Conservation (phyloP, 495 filamentous ascomycete species). For the Penicillium flavigenum region DNA sequence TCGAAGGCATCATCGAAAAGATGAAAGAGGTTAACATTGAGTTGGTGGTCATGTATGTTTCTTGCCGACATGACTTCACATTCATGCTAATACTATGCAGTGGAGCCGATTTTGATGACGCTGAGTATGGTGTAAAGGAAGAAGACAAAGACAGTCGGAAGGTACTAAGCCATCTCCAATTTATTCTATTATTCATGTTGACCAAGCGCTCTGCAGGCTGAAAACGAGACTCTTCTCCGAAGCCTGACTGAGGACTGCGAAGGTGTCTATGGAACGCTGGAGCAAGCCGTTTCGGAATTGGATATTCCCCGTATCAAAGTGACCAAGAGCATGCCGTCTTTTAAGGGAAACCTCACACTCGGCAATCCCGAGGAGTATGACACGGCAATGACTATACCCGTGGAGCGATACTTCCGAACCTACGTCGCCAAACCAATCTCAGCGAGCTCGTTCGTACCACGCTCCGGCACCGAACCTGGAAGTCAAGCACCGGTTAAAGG, state of each 20-base stretch:
- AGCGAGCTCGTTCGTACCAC: conserved; percentile 70
- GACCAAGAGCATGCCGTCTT: conserved; percentile 68
- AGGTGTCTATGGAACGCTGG: conserved; percentile 76
- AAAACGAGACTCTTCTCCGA: conserved; percentile 69
- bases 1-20: conserved; percentile 65
- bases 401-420: conserved; percentile 87
- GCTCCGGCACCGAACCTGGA: conserved; percentile 47
- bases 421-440: conserved; percentile 69
- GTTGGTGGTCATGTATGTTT: conserved; percentile 72
- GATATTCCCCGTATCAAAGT: conserved; percentile 75
- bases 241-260: conserved; percentile 61
- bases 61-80: background rate
- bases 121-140: conserved; percentile 88
- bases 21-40: conserved; percentile 75
- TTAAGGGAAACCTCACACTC: conserved; percentile 75
- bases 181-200: background rate
- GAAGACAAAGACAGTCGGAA: conserved; percentile 78
- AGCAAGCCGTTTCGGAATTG: conserved; percentile 74
- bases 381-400: conserved; percentile 76
- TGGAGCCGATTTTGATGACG: conserved; percentile 92
- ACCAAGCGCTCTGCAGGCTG: conserved; percentile 34
- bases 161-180: conserved; percentile 31
- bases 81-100: conserved; percentile 49
- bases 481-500: conserved; percentile 27
- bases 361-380: conserved; percentile 73